phyloP scores from a whole-genome alignment of 2,329 filamentous ascomycete species.

The Xylariaceae sp. region DNA sequence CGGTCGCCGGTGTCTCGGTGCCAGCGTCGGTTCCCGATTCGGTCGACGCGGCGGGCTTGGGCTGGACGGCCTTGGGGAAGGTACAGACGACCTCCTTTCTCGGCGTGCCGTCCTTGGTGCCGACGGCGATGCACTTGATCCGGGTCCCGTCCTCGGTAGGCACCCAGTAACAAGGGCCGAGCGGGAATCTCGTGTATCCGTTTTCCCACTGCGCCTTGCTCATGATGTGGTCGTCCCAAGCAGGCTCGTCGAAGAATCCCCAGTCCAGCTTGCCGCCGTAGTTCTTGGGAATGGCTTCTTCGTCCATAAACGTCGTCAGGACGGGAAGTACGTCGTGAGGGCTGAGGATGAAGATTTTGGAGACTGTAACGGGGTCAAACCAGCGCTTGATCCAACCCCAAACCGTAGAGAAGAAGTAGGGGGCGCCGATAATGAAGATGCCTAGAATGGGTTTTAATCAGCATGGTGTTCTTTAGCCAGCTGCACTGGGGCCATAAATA shows the following conservation, averaged over 20 bases:
- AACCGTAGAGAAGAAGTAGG: conserved; percentile 84
- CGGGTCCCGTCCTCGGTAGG: conserved; percentile 40
- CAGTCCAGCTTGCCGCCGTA: conserved; percentile 87
- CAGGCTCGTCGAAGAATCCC: conserved; percentile 71
- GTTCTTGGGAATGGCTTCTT: conserved; percentile 75
- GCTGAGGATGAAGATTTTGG: conserved; percentile 89
- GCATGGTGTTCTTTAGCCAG: neutral
- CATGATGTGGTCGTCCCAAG: conserved; percentile 38
- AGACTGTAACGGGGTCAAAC: conserved; percentile 90
- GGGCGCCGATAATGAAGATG: conserved; percentile 75
- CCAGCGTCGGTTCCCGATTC: conserved; percentile 1
- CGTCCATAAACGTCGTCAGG: conserved; percentile 75
- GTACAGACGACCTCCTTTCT: conserved; percentile 46
- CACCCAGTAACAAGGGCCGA: conserved; percentile 54
- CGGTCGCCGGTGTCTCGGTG: conserved; percentile 5
- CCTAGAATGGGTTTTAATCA: conserved; percentile 20
- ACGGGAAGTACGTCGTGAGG: conserved; percentile 69
- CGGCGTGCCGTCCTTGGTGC: conserved; percentile 40
- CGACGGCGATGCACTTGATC: conserved; percentile 50
- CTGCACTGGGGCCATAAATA: neutral
- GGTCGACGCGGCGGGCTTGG: conserved; percentile 15
- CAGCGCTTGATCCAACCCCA: conserved; percentile 95
- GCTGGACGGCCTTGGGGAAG: conserved; percentile 40
- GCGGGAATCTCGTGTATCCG: conserved; percentile 47
- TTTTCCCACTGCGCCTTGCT: conserved; percentile 45